Base-by-base conservation (phyloP, 176 grass and related monocot genomes). In the Oryza brachyantha region DNA sequence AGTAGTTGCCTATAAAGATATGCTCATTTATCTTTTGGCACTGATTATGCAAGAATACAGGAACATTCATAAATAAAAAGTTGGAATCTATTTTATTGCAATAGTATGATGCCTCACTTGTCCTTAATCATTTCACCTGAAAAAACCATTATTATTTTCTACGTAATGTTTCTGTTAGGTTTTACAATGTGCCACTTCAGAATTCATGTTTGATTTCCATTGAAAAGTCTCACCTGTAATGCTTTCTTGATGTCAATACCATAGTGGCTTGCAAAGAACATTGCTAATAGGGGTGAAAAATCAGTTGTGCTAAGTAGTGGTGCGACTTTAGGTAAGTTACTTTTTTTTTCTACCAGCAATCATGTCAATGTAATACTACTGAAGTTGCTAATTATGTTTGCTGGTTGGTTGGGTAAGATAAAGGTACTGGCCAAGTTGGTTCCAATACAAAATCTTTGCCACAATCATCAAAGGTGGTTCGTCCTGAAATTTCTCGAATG, bases 401-500 rank as follows among this genome's bases (percentile, higher is more conserved):
- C 8, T 45, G 16, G 69, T 88, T 77, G 84, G 73, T 73, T 77
- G 82, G 31, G n/a, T 36, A 41, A 77, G 87, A 91, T 28, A 90
- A 84, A 71, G 81, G 64, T 64, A 28, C 73, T 77, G 16, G 31
- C 84, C 85, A 79, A 75, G 31, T 74, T 79, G 69, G 68, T 77
- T 68, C 77, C 57, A 92, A 82, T 68, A 64, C 61, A 24, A 88
- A 83, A 68, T 70, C 74, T 29, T 36, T 70, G 38, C 70, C 85
- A 7, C 80, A 64, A 61, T 87, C 90, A 89, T 62, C 74, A 67
- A 93, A 90, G 79, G 32, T 92, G 80, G 73, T 91, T 72, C 86
- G 72, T 87, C 95, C 95, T 36, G 95, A 98, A 85, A 88, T 61
- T 85, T 94, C 95, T 59, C 82, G 84, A 73, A 98, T 98, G 95